Base-by-base conservation (phyloP, 106 monocot species). In the Dactylorhiza incarnata region DNA sequence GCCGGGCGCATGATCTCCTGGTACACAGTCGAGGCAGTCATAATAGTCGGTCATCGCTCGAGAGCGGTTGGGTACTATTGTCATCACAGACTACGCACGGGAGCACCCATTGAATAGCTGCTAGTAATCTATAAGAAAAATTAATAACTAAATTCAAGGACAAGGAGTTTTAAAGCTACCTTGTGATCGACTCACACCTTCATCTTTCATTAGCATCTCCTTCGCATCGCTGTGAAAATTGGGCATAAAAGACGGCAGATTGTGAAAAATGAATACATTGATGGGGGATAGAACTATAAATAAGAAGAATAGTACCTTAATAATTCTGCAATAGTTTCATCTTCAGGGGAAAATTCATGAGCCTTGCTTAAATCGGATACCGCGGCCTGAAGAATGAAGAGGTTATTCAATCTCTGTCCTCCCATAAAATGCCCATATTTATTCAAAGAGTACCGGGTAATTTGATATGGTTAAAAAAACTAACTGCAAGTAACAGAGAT, bases 241-340 rank as follows among this genome's bases (percentile, higher is more conserved):
- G 5, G 22, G 5, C 24, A 73, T 53, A 7, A 16, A 37, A 37
- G 37, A 12, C 16, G 20, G 26, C 24, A 72, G 7, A 49, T 20
- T 49, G 49, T 22, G 11, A 70, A 17, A n/a, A 70, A 15, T 45
- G 13, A 45, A 46, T 70, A 70, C 5, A 49, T 13, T 47, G 44
- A 12, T 49, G 48, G 24, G 17, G 2, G 37, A 14, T 76, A 13
- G 20, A 51, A 24, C 16, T 25, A 70, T 45, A 22, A 58, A 45
- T 17, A 47, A 54, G 22, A 52, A 9, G 48, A 2, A 68, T 56
- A 63, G 51, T 83, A 99, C 99, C 89, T 88, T 47, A 91, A 79
- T 23, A 82, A 84, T 72, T 80, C 89, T 75, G 83, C 84, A 81
- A 99, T 88, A 53, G 99, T 99, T 76, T 94, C 99, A 86, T 99